A percentile compares a stretch with the other conserved stretches of the same genome.
Evolutionary conservation across 2,329 filamentous ascomycete species (phyloP).

Genomic region (Aspergillus terreus): DNA sequence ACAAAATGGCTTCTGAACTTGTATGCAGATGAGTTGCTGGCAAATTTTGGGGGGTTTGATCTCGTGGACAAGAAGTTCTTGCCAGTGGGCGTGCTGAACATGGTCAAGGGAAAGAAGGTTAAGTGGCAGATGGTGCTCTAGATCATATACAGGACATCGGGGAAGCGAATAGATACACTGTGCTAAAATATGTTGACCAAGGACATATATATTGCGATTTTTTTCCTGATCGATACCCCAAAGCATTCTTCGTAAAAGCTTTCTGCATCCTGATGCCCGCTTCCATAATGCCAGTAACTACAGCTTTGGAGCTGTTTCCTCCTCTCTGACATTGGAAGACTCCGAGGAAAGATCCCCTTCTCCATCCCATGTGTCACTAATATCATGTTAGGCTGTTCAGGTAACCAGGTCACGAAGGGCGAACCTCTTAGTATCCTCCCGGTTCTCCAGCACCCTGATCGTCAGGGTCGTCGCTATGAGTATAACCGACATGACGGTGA

Average conservation of each 20-base stretch:
- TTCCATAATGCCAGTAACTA: too few relatives aligned
- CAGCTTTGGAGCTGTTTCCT: too few relatives aligned
- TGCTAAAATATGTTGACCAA: too few relatives aligned
- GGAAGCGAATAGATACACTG: too few relatives aligned
- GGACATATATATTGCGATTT: too few relatives aligned
- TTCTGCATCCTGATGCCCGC: too few relatives aligned
- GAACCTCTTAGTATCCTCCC: slow-evolving; percentile 7
- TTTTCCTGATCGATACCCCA: too few relatives aligned
- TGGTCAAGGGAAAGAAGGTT: slow-evolving; percentile 41
- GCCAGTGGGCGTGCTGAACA: slow-evolving; percentile 36
- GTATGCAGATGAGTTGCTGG: slow-evolving; percentile 31
- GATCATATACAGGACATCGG: not conserved
- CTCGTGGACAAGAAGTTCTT: slow-evolving; percentile 40
- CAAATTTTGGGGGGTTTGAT: slow-evolving; percentile 32
- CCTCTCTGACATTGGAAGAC: too few relatives aligned
- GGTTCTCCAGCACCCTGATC: slow-evolving; percentile 3
- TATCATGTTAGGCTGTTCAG: not conserved
- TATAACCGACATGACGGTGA: slow-evolving; percentile 46
- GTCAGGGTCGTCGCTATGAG: slow-evolving; percentile 48
- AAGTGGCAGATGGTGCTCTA: slow-evolving; percentile 42
- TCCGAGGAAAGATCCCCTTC: not conserved
- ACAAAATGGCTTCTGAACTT: slow-evolving; percentile 34
- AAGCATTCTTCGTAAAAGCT: too few relatives aligned
- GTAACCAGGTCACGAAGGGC: not conserved
- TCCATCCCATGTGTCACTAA: not conserved